phyloP scores from a whole-genome alignment of 2,329 filamentous ascomycete genomes.

The Fusarium sp. region DNA sequence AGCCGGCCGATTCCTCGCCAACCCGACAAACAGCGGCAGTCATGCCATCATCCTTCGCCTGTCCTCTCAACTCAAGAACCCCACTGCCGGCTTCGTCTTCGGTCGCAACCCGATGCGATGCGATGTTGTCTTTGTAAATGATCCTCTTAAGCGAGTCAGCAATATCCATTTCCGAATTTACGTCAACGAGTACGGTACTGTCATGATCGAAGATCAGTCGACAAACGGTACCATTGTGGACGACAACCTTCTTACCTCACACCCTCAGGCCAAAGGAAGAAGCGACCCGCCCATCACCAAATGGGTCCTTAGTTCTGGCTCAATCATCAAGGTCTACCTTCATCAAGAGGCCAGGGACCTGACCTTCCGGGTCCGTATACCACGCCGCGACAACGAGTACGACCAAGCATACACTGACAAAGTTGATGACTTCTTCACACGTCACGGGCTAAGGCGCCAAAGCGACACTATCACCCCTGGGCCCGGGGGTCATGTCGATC shows the following conservation, averaged over 20 bases:
- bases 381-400: conserved; percentile 73
- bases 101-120: conserved; percentile 77
- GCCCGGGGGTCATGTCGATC: conserved; percentile 56
- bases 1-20: conserved; percentile 55
- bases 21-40: conserved; percentile 59
- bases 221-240: conserved; percentile 97
- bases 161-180: conserved; percentile 97
- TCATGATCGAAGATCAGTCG: conserved; percentile 93
- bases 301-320: conserved; percentile 76
- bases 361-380: conserved; percentile 86
- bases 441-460: conserved; percentile 47
- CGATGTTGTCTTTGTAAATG: conserved; percentile 74
- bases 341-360: conserved; percentile 66
- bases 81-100: conserved; percentile 80
- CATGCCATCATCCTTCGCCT: conserved; percentile 83
- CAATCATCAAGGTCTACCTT: conserved; percentile 74
- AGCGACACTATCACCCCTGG: conserved; percentile 59
- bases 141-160: conserved; percentile 79
- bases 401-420: conserved; percentile 74
- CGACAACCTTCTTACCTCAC: conserved; percentile 66
- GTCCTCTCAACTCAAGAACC: conserved; percentile 75
- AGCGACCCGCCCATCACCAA: conserved; percentile 47
- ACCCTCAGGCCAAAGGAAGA: conserved; percentile 49
- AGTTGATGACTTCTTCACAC: conserved; percentile 70
- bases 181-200: conserved; percentile 81